A percentile compares a stretch with the other conserved stretches of the same genome.
phyloP scores from a whole-genome alignment of 495 filamentous ascomycete genomes.

The Neurospora sp. region DNA sequence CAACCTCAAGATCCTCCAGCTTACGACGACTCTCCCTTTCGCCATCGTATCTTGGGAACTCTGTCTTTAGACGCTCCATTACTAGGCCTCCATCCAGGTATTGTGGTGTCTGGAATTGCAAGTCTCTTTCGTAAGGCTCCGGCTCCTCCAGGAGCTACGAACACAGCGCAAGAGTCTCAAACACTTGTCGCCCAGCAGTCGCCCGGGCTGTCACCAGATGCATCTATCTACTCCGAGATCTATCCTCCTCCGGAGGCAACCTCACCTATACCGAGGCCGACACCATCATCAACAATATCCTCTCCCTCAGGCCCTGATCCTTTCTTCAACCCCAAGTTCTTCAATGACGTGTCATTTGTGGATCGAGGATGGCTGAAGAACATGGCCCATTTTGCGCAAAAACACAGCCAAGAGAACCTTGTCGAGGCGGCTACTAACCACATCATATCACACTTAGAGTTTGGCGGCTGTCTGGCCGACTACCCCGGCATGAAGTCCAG shows the following conservation, averaged over 20 bases:
- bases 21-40: constrained; percentile 28
- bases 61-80: constrained; percentile 83
- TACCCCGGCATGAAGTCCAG: constrained; percentile 56
- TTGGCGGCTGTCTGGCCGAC: constrained; percentile 72
- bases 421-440: constrained; percentile 58
- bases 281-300: constrained; percentile 10
- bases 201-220: constrained; percentile 18
- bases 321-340: constrained; percentile 61
- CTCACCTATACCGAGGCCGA: constrained; percentile 10
- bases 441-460: constrained; percentile 71
- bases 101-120: constrained; percentile 66
- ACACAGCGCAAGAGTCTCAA: constrained; percentile 2
- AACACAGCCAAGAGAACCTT: constrained; percentile 58
- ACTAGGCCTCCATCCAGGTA: constrained; percentile 79
- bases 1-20: constrained; percentile 1
- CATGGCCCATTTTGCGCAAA: constrained; percentile 66
- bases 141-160: constrained; percentile 19
- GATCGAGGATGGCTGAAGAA: constrained; percentile 56
- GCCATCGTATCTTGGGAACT: constrained; percentile 73
- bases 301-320: constrained; percentile 33
- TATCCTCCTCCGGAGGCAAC: constrained; percentile 17
- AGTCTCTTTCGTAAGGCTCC: constrained; percentile 61
- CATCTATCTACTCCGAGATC: constrained; percentile 26
- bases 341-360: constrained; percentile 57
- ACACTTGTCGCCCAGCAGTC: neutral